These are phyloP conservation scores for Pugionium dolabratum DNA, from an alignment of 345 rosid species.

Conservation along the genomic window DNA sequence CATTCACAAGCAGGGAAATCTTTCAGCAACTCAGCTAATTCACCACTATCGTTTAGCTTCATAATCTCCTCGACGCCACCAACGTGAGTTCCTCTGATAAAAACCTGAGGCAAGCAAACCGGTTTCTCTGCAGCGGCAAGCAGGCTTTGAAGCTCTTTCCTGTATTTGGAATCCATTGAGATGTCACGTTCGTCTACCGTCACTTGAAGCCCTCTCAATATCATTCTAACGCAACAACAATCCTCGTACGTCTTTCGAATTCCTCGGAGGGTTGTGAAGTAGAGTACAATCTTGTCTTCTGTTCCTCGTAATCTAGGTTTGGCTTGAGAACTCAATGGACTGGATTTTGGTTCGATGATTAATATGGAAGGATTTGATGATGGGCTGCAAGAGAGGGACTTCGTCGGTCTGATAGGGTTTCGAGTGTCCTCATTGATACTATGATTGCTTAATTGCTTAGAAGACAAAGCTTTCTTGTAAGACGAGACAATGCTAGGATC, in stretches of 20 bases:
- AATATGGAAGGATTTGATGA: background rate
- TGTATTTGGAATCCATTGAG: slow-evolving; percentile 77
- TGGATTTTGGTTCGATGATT: slow-evolving; percentile 32
- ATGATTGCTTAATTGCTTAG: slow-evolving; percentile 50
- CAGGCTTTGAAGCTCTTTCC: slow-evolving; percentile 57
- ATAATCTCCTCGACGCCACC: slow-evolving; percentile 82
- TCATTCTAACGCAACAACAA: slow-evolving; percentile 67
- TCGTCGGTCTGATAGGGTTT: slow-evolving; percentile 22
- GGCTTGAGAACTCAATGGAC: slow-evolving; percentile 34
- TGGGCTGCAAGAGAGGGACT: slow-evolving; percentile 29
- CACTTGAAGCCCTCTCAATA: slow-evolving; percentile 64
- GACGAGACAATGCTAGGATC: slow-evolving; percentile 66
- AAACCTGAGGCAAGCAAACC: slow-evolving; percentile 66
- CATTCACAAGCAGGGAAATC: slow-evolving; percentile 53
- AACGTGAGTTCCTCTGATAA: slow-evolving; percentile 59
- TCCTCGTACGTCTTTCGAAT: slow-evolving; percentile 87
- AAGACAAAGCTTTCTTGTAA: slow-evolving; percentile 67
- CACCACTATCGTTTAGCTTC: slow-evolving; percentile 71
- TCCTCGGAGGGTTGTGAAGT: slow-evolving; percentile 78
- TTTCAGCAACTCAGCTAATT: slow-evolving; percentile 54
- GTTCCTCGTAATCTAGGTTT: slow-evolving; percentile 27
- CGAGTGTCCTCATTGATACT: slow-evolving; percentile 19
- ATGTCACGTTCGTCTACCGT: slow-evolving; percentile 75
- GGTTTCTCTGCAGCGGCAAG: slow-evolving; percentile 41
- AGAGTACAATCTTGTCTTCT: slow-evolving; percentile 56